These are phyloP conservation scores for Ophiosphaerella narmari DNA, from an alignment of 2,329 filamentous ascomycete species.

Conservation along the genomic window DNA sequence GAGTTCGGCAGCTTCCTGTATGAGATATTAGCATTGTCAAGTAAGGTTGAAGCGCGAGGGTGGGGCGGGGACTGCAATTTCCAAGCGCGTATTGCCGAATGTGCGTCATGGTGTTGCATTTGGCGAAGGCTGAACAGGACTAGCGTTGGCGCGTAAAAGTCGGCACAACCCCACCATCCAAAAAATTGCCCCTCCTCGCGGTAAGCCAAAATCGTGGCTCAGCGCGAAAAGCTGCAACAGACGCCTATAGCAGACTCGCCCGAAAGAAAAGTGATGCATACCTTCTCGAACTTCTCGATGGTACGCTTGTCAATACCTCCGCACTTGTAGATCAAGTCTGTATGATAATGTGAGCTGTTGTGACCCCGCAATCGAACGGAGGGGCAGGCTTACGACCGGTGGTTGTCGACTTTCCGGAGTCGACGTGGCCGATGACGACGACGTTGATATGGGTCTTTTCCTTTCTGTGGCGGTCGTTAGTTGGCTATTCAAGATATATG, in stretches of 20 bases:
- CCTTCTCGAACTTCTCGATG: slow-evolving; percentile 99
- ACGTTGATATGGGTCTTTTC: slow-evolving; percentile 93
- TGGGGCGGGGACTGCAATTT: not conserved
- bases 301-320: slow-evolving; percentile 99
- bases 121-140: slow-evolving; percentile 34
- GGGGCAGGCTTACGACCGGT: slow-evolving; percentile 68
- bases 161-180: slow-evolving; percentile 48
- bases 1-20: slow-evolving; percentile 94
- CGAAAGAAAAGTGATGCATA: slow-evolving; percentile 54
- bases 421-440: slow-evolving; percentile 99
- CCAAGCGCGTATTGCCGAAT: slow-evolving; percentile 3
- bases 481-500: slow-evolving; percentile 12
- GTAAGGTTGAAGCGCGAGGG: not conserved
- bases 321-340: slow-evolving; percentile 99
- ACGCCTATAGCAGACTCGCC: slow-evolving; percentile 9
- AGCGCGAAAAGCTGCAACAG: slow-evolving; percentile 24
- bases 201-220: slow-evolving; percentile 40
- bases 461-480: slow-evolving; percentile 68
- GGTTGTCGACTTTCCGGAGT: slow-evolving; percentile 98
- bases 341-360: slow-evolving; percentile 56
- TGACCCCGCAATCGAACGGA: slow-evolving; percentile 33
- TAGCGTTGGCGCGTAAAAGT: slow-evolving; percentile 45
- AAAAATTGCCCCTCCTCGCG: slow-evolving; percentile 45
- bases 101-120: slow-evolving; percentile 42
- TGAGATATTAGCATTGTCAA: slow-evolving; percentile 40